Percentiles rank a stretch among this genome's conserved stretches.
Conservation (phyloP, 2,329 filamentous ascomycete genomes). For the Biscogniauxia mediterranea region DNA sequence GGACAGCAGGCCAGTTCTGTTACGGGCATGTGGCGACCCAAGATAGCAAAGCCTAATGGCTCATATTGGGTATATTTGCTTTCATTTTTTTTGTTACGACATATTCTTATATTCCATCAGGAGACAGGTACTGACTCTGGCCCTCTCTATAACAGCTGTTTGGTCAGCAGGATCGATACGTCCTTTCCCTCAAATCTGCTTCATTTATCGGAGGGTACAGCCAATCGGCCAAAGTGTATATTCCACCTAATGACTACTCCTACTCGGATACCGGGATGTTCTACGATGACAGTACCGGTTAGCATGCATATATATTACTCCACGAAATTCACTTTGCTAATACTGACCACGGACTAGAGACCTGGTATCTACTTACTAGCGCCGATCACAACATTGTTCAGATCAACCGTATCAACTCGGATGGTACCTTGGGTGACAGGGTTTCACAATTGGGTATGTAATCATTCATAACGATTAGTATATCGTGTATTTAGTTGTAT, state of each 20-base stretch:
- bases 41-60: constrained; percentile 40
- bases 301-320: not conserved
- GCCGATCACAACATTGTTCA: constrained; percentile 42
- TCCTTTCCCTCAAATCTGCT: constrained; percentile 36
- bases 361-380: constrained; percentile 39
- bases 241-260: constrained; percentile 37
- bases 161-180: constrained; percentile 39
- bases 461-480: not conserved
- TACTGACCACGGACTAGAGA: constrained; percentile 18
- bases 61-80: constrained; percentile 34
- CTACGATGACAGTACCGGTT: constrained; percentile 30
- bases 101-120: not conserved
- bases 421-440: constrained; percentile 35
- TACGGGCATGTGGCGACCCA: constrained; percentile 39
- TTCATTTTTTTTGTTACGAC: not conserved
- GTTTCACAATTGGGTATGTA: constrained; percentile 28
- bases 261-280: constrained; percentile 43
- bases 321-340: constrained; percentile 3
- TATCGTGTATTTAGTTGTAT: not conserved
- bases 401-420: constrained; percentile 37
- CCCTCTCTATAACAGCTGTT: constrained; percentile 31
- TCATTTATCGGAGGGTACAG: constrained; percentile 33
- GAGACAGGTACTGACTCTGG: not conserved
- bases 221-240: constrained; percentile 32
- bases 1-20: constrained; percentile 33